Conservation (phyloP, 2,329 filamentous ascomycete genomes). For the Neurospora crassa region DNA sequence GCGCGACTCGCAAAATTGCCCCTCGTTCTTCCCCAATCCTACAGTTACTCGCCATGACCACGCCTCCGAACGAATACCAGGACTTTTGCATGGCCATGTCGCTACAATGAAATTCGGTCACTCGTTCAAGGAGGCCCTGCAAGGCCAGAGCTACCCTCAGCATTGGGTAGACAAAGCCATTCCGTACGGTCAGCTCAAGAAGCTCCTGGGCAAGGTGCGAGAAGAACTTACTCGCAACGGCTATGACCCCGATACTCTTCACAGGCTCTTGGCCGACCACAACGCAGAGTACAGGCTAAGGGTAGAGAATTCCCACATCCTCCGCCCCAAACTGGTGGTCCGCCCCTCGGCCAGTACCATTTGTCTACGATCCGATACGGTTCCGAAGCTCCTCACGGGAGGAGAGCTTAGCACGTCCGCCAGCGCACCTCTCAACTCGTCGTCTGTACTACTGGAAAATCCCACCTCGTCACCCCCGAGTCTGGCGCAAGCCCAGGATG, state of each 20-base stretch:
- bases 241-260: constrained; percentile 61
- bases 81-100: constrained; percentile 10
- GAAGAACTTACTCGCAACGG: constrained; percentile 61
- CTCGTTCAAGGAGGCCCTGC: constrained; percentile 61
- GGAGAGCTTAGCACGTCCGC: background rate
- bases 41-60: constrained; percentile 15
- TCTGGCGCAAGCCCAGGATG: constrained; percentile 3
- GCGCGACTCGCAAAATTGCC: background rate
- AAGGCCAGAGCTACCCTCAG: constrained; percentile 60
- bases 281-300: constrained; percentile 27
- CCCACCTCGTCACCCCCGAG: constrained; percentile 1
- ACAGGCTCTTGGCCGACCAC: constrained; percentile 48
- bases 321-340: constrained; percentile 18
- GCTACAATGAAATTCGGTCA: constrained; percentile 75
- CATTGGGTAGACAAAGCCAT: constrained; percentile 68
- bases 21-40: background rate
- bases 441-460: background rate
- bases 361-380: constrained; percentile 21
- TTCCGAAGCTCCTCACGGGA: constrained; percentile 1
- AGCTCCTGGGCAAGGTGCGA: constrained; percentile 74
- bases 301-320: constrained; percentile 10
- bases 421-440: background rate
- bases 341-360: constrained; percentile 36
- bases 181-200: constrained; percentile 77
- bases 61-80: constrained; percentile 6